These are phyloP conservation scores for Protomyces arabidopsidicola DNA, from an alignment of 1,139 yeast species.

Conservation along the genomic window DNA sequence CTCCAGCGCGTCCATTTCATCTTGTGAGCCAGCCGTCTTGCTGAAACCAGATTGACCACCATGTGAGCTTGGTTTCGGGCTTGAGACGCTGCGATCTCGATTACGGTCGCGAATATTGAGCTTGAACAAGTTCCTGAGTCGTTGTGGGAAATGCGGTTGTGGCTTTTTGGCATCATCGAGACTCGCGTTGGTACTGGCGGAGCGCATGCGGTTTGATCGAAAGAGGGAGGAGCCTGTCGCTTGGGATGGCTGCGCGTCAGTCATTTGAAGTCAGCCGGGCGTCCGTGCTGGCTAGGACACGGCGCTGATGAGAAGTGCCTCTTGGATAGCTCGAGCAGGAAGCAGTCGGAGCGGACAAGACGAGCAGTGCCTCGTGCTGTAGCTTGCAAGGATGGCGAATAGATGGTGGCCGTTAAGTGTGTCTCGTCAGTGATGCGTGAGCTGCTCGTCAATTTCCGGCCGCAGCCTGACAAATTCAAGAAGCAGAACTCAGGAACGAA, in stretches of 20 bases:
- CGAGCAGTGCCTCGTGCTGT: no score
- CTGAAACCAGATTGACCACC: background rate
- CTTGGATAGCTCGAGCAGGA: no score
- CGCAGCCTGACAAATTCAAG: no score
- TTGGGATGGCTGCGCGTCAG: background rate
- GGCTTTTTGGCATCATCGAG: slow-evolving; percentile 14
- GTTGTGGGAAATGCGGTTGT: slow-evolving; percentile 16
- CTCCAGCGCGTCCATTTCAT: background rate
- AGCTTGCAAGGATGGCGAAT: no score
- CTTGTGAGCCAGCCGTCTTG: background rate
- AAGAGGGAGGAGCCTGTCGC: slow-evolving; percentile 1
- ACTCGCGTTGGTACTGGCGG: slow-evolving; percentile 11
- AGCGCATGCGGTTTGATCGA: slow-evolving; percentile 12
- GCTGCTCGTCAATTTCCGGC: no score
- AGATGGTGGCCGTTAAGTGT: no score
- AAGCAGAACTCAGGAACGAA: no score
- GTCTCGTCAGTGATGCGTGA: no score
- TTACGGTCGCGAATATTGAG: slow-evolving; percentile 22
- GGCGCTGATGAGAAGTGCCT: no score
- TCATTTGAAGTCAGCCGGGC: background rate
- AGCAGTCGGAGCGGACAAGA: no score
- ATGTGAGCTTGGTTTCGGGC: slow-evolving; percentile 8
- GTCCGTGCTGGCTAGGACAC: no score
- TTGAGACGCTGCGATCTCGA: slow-evolving; percentile 21
- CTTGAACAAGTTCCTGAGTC: slow-evolving; percentile 23